Conservation (phyloP, 352 stramenopile genomes). For the Pythium coloratum region DNA sequence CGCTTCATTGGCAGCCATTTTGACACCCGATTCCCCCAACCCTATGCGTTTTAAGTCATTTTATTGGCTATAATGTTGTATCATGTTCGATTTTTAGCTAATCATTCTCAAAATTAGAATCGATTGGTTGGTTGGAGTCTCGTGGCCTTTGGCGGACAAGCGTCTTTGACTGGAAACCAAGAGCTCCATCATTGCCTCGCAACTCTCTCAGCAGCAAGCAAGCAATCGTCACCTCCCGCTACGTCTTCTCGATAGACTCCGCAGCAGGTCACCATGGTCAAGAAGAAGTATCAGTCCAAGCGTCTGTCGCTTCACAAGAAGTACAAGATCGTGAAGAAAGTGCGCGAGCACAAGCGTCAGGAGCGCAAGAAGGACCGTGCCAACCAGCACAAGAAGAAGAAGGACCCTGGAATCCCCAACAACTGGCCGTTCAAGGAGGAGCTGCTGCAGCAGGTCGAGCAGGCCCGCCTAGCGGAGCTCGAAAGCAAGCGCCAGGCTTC, state of each 20-base stretch:
- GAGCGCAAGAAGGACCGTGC: slow-evolving; percentile 92
- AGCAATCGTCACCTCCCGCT: neutral
- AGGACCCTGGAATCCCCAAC: slow-evolving; percentile 98
- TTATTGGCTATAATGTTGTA: slow-evolving; percentile 19
- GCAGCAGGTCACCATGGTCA: slow-evolving; percentile 88
- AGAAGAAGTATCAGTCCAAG: slow-evolving; percentile 99
- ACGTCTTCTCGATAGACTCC: neutral
- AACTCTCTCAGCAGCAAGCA: neutral
- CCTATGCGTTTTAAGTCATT: neutral
- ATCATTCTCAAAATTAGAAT: slow-evolving; percentile 18
- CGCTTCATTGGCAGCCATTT: slow-evolving; percentile 25
- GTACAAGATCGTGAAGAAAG: slow-evolving; percentile 95
- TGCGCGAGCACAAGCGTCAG: slow-evolving; percentile 94
- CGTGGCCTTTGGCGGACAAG: slow-evolving; percentile 21
- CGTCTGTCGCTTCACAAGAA: slow-evolving; percentile 98
- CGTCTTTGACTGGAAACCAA: slow-evolving; percentile 24
- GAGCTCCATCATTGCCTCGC: slow-evolving; percentile 8
- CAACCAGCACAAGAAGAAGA: slow-evolving; percentile 92
- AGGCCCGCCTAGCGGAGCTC: slow-evolving; percentile 74
- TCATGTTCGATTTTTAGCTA: slow-evolving; percentile 15
- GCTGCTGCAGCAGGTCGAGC: slow-evolving; percentile 82
- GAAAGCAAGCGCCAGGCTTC: slow-evolving; percentile 61
- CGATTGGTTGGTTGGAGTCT: slow-evolving; percentile 33
- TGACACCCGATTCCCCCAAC: slow-evolving; percentile 15
- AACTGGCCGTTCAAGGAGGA: slow-evolving; percentile 98